phyloP scores from a whole-genome alignment of 306 rosid species.

The Glycyrrhiza uralensis region DNA sequence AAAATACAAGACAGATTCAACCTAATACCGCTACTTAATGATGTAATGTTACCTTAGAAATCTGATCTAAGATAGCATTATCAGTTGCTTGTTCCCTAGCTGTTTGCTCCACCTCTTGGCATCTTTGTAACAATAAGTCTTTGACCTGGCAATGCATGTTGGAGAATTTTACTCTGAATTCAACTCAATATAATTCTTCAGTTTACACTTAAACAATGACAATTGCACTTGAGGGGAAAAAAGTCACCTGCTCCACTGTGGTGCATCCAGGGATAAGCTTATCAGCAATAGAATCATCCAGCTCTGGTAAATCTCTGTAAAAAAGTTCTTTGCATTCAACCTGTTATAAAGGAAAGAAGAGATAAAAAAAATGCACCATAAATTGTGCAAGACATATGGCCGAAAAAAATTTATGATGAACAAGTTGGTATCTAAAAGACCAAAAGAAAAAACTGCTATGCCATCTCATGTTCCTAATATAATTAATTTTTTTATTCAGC shows the following conservation, averaged over 20 bases:
- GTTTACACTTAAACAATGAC: background rate
- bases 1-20: slow-evolving; percentile 11
- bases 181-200: slow-evolving; percentile 11
- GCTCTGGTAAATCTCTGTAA: slow-evolving; percentile 81
- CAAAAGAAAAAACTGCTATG: background rate
- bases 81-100: slow-evolving; percentile 96
- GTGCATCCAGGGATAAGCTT: slow-evolving; percentile 80
- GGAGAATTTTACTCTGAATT: slow-evolving; percentile 19
- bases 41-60: slow-evolving; percentile 61
- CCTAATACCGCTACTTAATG: slow-evolving; percentile 5
- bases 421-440: slow-evolving; percentile 4
- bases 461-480: background rate
- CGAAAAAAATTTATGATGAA: background rate
- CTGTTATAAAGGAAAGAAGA: slow-evolving; percentile 41
- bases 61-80: slow-evolving; percentile 74
- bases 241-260: slow-evolving; percentile 70
- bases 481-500: background rate
- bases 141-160: slow-evolving; percentile 56
- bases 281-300: slow-evolving; percentile 83
- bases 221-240: background rate
- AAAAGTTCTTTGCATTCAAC: slow-evolving; percentile 94
- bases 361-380: background rate
- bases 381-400: background rate
- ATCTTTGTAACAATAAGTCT: slow-evolving; percentile 65
- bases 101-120: slow-evolving; percentile 73